Base-by-base conservation (phyloP, 257 asterid species). In the Forsythia viridissima region DNA sequence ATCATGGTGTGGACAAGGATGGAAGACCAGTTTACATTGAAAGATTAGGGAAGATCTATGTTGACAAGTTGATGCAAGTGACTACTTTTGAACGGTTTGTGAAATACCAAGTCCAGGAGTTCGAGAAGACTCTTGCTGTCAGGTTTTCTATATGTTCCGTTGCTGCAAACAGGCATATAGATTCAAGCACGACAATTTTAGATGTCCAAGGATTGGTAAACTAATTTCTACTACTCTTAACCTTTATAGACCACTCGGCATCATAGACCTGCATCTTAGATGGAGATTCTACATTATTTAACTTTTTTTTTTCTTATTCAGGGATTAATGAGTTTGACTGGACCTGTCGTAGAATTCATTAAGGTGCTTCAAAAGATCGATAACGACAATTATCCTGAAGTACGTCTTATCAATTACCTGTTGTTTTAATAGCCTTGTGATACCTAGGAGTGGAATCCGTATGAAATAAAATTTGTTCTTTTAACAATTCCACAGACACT, bases 11-110 rank as follows among this genome's bases (percentile, higher is more conserved):
- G 11, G 92, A 88, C 86, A 86, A 81, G 82, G 85, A 85, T 16
- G 90, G 92, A 59, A 73, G 86, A 71, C 92, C 92, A 9, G 82
- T 86, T 10, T 88, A 88, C 85, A 85, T 88, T 44, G 92, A 88
- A 83, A 85, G 82, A 80, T 48, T 85, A 51, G 92, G 92, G 37
- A 73, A 63, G 82, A 76, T 86, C 13, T 82, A 88, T 69, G 68
- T 82, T 51, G 85, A 83, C 76, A 87, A 70, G 88, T 86, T 88
- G 66, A 70, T 85, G 63, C 89, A 76, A 76, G 82, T 86, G 21
- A 88, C 92, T 5, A 88, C 86, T 39, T 40, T 86, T n/a, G 89
- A 88, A 34, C 85, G 90, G 24, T 86, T 81, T 78, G 84, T 86
- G 73, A 86, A 78, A 82, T 88, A 86, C 82, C 89, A 88, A 77